phyloP scores from a whole-genome alignment of 768 basidiomycete species.

The Lactarius indigo region DNA sequence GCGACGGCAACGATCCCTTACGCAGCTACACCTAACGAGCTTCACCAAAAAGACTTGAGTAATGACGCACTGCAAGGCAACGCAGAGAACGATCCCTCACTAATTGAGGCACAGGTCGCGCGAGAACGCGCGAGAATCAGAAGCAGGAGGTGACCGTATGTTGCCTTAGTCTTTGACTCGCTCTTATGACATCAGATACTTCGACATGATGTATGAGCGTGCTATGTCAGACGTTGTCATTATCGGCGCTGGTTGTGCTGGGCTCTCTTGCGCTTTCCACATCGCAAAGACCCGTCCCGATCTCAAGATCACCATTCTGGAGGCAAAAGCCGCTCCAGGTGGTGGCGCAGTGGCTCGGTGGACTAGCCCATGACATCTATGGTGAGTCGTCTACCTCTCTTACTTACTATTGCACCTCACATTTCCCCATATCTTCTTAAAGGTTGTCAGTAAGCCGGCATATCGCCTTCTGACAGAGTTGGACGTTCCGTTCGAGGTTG shows the following conservation, averaged over 20 bases:
- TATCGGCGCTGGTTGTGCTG: conserved; percentile 64
- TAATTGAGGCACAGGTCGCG: conserved; percentile 73
- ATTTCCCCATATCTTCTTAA: neutral
- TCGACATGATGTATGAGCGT: conserved; percentile 67
- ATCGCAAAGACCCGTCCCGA: conserved; percentile 66
- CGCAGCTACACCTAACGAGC: conserved; percentile 30
- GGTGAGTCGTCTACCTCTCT: conserved; percentile 38
- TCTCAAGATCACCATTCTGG: conserved; percentile 61
- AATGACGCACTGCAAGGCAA: conserved; percentile 51
- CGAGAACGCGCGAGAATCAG: conserved; percentile 56
- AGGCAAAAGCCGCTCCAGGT: conserved; percentile 68
- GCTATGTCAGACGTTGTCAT: conserved; percentile 76
- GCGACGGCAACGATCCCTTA: conserved; percentile 30
- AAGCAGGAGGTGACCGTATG: conserved; percentile 44
- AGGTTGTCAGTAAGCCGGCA: conserved; percentile 78
- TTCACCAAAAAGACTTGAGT: conserved; percentile 27
- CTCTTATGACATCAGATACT: conserved; percentile 47
- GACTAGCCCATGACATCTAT: conserved; percentile 78
- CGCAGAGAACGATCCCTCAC: conserved; percentile 57
- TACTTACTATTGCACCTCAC: neutral
- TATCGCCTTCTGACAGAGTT: conserved; percentile 66
- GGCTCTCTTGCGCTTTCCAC: conserved; percentile 71
- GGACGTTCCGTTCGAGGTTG: conserved; percentile 73
- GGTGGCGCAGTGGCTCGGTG: conserved; percentile 78
- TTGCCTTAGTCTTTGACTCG: neutral